These are phyloP conservation scores for Dactylis glomerata DNA, from an alignment of 176 grass and related monocot genomes.

Conservation along the genomic window DNA sequence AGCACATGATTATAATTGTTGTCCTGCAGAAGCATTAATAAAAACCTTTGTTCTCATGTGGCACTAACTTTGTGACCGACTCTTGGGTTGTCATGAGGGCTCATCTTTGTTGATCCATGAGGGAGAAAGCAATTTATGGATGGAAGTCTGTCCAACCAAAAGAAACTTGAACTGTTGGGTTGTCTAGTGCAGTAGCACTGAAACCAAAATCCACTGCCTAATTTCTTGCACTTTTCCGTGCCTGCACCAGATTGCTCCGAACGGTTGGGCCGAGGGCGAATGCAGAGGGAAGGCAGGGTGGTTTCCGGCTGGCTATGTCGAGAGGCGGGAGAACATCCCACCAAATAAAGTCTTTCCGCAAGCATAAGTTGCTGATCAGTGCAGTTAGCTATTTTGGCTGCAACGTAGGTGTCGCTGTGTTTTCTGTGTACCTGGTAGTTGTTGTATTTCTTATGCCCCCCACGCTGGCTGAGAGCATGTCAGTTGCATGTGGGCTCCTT, in stretches of 20 bases:
- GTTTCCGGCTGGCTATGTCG: constrained; percentile 75
- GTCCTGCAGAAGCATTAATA: neutral
- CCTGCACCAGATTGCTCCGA: constrained; percentile 59
- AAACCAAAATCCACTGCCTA: neutral
- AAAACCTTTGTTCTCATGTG: neutral
- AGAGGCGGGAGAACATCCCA: constrained; percentile 75
- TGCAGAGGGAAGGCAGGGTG: constrained; percentile 86
- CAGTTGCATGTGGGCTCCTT: neutral
- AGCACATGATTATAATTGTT: neutral
- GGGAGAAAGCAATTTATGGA: neutral
- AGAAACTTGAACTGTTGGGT: neutral
- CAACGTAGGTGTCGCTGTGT: neutral
- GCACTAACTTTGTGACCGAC: neutral
- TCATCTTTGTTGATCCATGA: neutral
- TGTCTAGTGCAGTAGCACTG: neutral
- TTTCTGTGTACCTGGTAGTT: neutral
- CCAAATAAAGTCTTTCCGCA: constrained; percentile 87
- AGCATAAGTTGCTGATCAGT: constrained; percentile 16
- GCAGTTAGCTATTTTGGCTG: neutral
- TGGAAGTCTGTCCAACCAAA: neutral
- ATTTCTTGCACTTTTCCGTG: neutral
- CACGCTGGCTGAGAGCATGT: neutral
- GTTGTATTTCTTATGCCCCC: constrained; percentile 19
- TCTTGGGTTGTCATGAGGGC: neutral
- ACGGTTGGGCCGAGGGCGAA: constrained; percentile 93